Percentiles rank a stretch among this genome's conserved stretches.
These are phyloP conservation scores for Tothia fuscella DNA, from an alignment of 2,329 filamentous ascomycete genomes.

Conservation along the genomic window DNA sequence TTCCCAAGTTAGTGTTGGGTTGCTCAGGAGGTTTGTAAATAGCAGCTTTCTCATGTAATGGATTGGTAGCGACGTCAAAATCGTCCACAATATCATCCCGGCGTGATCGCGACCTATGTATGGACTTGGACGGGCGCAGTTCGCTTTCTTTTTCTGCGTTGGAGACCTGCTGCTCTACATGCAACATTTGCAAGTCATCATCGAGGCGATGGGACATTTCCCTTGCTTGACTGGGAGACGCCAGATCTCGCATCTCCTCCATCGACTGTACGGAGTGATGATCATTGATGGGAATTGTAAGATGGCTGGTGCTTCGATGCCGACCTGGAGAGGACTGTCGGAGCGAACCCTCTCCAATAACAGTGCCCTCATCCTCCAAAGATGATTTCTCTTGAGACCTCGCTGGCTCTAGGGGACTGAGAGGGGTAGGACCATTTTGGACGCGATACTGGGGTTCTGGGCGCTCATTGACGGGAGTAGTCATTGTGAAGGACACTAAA, in stretches of 20 bases:
- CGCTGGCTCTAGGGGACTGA: background rate
- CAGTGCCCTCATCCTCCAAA: conserved; percentile 25
- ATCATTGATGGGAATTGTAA: conserved; percentile 37
- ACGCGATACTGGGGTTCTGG: conserved; percentile 22
- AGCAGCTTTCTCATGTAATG: conserved; percentile 53
- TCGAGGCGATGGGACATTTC: conserved; percentile 50
- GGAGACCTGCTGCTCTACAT: conserved; percentile 50
- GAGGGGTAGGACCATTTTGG: background rate
- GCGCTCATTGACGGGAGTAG: conserved; percentile 23
- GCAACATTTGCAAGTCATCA: conserved; percentile 53
- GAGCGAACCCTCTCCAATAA: conserved; percentile 24
- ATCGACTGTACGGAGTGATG: conserved; percentile 16
- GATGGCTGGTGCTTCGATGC: conserved; percentile 19
- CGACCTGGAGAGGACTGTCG: conserved; percentile 17
- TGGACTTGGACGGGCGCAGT: conserved; percentile 28
- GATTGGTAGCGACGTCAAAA: conserved; percentile 55
- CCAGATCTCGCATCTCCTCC: conserved; percentile 16
- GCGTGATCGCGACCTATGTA: conserved; percentile 41
- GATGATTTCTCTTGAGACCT: conserved; percentile 18
- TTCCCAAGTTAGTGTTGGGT: conserved; percentile 48
- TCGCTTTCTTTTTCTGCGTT: conserved; percentile 27
- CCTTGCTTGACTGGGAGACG: conserved; percentile 43
- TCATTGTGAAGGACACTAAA: too few relatives aligned
- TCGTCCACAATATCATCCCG: conserved; percentile 50
- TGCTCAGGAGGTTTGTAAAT: conserved; percentile 53